Conservation (phyloP, 768 basidiomycete species). For the Boletus rubescentipes region DNA sequence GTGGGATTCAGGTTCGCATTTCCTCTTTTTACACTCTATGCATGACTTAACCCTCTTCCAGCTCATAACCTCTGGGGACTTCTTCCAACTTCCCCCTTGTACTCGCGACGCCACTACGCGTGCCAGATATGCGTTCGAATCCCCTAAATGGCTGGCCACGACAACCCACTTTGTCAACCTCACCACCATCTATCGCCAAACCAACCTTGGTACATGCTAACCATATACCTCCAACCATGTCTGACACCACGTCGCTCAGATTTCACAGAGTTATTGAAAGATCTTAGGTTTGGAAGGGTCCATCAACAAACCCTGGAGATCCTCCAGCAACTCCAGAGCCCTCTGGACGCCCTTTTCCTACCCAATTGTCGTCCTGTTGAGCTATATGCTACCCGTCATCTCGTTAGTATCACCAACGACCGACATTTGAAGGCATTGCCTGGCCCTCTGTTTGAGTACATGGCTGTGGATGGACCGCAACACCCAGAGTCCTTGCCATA, state of each 20-base stretch:
- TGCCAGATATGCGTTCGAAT: not conserved
- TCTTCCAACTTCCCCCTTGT: not conserved
- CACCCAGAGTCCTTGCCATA: not conserved
- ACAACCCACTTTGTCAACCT: too few relatives aligned
- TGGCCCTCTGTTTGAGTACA: not conserved
- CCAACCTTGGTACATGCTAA: too few relatives aligned
- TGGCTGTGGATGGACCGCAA: not conserved
- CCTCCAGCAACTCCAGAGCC: not conserved
- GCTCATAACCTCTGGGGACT: not conserved
- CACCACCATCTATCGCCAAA: not conserved
- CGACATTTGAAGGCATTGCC: not conserved
- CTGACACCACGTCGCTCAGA: not conserved
- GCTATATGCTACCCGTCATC: not conserved
- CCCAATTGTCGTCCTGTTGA: not conserved
- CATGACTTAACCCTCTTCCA: too few relatives aligned
- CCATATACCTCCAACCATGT: too few relatives aligned
- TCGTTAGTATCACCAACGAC: not conserved
- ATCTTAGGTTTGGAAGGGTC: not conserved
- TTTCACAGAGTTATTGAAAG: not conserved
- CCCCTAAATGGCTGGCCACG: too few relatives aligned
- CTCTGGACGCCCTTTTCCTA: not conserved
- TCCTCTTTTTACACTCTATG: too few relatives aligned
- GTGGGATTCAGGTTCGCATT: not conserved
- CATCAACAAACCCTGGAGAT: not conserved
- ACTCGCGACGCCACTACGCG: not conserved